phyloP scores from a whole-genome alignment of 2,329 filamentous ascomycete genomes.

The Botryotinia calthae region DNA sequence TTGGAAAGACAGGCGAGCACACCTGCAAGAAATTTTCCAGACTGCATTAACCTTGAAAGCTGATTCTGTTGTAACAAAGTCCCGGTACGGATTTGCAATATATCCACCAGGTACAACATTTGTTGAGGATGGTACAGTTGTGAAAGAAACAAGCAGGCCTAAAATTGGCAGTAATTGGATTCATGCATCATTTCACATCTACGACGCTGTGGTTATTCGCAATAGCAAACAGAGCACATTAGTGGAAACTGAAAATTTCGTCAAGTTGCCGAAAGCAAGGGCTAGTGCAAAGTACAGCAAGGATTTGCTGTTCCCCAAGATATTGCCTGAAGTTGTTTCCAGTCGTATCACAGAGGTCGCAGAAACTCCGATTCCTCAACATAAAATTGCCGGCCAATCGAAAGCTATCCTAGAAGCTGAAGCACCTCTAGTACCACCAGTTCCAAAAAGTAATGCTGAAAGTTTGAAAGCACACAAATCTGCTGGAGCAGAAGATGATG shows the following conservation, averaged over 20 bases:
- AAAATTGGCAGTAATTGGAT: conserved; percentile 9
- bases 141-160: not conserved
- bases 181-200: conserved; percentile 18
- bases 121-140: too few relatives aligned
- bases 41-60: conserved; percentile 23
- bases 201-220: not conserved
- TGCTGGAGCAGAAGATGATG: not conserved
- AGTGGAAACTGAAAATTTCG: conserved; percentile 8
- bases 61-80: conserved; percentile 19
- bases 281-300: conserved; percentile 3
- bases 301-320: conserved; percentile 3
- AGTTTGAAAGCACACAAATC: not conserved
- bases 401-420: not conserved
- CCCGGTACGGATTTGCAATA: conserved; percentile 23
- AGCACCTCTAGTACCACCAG: too few relatives aligned
- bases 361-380: not conserved
- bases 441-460: not conserved
- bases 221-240: not conserved
- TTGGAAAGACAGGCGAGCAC: conserved; percentile 21
- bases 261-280: not conserved
- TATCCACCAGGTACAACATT: conserved; percentile 14
- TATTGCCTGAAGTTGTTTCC: not conserved
- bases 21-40: conserved; percentile 25
- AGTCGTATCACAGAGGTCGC: not conserved
- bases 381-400: not conserved